phyloP scores from a whole-genome alignment of 1,139 yeast species.

The Blastobotrys indianensis region DNA sequence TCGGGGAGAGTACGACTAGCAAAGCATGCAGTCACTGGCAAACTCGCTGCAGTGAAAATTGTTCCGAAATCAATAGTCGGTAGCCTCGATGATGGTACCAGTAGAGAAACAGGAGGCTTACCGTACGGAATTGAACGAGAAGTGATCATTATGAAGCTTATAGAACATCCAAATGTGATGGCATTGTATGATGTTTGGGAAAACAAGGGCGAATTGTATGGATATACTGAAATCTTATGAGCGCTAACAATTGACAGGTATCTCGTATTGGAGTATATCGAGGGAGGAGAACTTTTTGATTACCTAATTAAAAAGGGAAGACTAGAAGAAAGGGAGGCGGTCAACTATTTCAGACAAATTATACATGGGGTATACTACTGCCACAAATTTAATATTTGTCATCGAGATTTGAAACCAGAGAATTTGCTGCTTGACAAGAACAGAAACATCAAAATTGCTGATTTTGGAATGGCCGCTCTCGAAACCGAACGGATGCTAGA shows the following conservation, averaged over 20 bases:
- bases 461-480: constrained; percentile 99
- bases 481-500: constrained; percentile 85
- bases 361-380: constrained; percentile 88
- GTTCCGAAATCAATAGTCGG: constrained; percentile 77
- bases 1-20: constrained; percentile 94
- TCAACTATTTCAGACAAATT: constrained; percentile 85
- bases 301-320: constrained; percentile 83
- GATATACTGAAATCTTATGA: not conserved
- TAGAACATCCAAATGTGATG: constrained; percentile 90
- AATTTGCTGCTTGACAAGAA: constrained; percentile 80
- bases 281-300: constrained; percentile 95
- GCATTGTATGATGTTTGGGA: constrained; percentile 99
- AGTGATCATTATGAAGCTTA: constrained; percentile 83
- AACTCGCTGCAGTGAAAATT: constrained; percentile 93
- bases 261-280: constrained; percentile 88
- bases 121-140: constrained; percentile 97
- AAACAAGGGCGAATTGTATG: constrained; percentile 71
- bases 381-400: constrained; percentile 85
- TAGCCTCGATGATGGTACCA: constrained; percentile 19
- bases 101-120: constrained; percentile 42
- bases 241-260: constrained; percentile 35
- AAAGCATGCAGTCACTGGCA: constrained; percentile 74
- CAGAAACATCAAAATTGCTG: constrained; percentile 91
- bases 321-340: constrained; percentile 83
- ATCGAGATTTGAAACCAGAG: constrained; percentile 94